Evolutionary conservation across 169 alveolate genomes (phyloP), one percentile per base, ranked within the genome.

Genomic region (Cryptosporidium felis): DNA sequence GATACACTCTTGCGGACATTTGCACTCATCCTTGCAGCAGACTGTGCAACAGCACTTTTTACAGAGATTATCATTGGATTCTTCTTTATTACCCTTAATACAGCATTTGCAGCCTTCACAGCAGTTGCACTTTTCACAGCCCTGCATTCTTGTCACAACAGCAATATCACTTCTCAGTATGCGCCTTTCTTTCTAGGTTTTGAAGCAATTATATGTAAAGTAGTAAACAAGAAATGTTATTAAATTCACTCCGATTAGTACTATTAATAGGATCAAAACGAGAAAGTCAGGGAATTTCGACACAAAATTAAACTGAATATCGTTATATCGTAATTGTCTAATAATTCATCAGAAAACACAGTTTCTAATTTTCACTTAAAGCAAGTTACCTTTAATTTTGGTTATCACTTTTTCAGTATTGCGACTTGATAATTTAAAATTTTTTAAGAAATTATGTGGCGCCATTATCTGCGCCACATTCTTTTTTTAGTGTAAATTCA

Each of bases 11-110:
- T 38, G 63, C 23, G 18, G 23, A 30, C 63, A 56, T 10, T 56
- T 56, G 2, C 63, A 56, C 5, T 56, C 63, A 56, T 56, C 63
- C 5, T 56, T 56, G 5, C 63, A 56, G 1, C 63, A 56, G 26
- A 42, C 26, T 2, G 18, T 30, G 14, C 63, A 56, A 8, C 16
- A 30, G 14, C 63, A 56, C 3, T 56, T 56, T 0, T 28, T 28
- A 6, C n/a, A 12, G 3, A 4, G 9, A 56, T 56, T 56, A 28
- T 21, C n/a, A 3, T 56, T n/a, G 0, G 60, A 14, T 56, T 56
- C 63, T 1, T 28, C 21, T 26, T 26, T 14, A 28, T 21, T 38
- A 26, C 9, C 34, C 14, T 56, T 56, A 56, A 56, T 28, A 14
- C 63, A 56, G 32, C 63, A 56, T 23, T 56, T 26, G n/a, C 63